phyloP scores from a whole-genome alignment of 1,284 basidiomycete genomes.

The Takashimella tepidaria region DNA sequence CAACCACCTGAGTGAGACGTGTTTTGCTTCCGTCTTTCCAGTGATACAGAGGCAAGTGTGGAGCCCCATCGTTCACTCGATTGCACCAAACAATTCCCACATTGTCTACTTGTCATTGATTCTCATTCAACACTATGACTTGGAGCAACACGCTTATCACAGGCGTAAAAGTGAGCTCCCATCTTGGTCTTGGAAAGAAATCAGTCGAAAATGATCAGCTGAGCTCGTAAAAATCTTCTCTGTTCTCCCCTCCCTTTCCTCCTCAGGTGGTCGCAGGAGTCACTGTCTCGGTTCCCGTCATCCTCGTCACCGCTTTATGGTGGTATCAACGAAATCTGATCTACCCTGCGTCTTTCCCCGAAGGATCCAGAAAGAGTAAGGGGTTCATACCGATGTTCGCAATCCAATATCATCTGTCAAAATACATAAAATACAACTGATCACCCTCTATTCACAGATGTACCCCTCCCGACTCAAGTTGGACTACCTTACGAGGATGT shows the following conservation, averaged over 20 bases:
- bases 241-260: too few relatives aligned
- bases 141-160: slow-evolving; percentile 30
- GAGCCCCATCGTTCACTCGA: too few relatives aligned
- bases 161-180: slow-evolving; percentile 57
- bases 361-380: slow-evolving; percentile 70
- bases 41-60: too few relatives aligned
- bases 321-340: slow-evolving; percentile 83
- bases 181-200: too few relatives aligned
- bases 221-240: slow-evolving; percentile 54
- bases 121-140: slow-evolving; percentile 14
- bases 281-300: slow-evolving; percentile 18
- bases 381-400: slow-evolving; percentile 4
- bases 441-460: slow-evolving; percentile 55
- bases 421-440: neutral
- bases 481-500: slow-evolving; percentile 69
- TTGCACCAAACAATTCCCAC: too few relatives aligned
- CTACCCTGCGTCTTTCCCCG: slow-evolving; percentile 81
- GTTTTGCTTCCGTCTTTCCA: too few relatives aligned
- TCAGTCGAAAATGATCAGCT: slow-evolving; percentile 1
- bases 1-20: too few relatives aligned
- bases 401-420: neutral
- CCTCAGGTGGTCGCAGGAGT: slow-evolving; percentile 17
- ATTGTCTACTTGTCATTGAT: neutral
- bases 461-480: slow-evolving; percentile 63
- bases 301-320: slow-evolving; percentile 63